Evolutionary conservation across 225 moss, liverwort and hornwort species (phyloP).

Genomic region (Asterella californica): DNA sequence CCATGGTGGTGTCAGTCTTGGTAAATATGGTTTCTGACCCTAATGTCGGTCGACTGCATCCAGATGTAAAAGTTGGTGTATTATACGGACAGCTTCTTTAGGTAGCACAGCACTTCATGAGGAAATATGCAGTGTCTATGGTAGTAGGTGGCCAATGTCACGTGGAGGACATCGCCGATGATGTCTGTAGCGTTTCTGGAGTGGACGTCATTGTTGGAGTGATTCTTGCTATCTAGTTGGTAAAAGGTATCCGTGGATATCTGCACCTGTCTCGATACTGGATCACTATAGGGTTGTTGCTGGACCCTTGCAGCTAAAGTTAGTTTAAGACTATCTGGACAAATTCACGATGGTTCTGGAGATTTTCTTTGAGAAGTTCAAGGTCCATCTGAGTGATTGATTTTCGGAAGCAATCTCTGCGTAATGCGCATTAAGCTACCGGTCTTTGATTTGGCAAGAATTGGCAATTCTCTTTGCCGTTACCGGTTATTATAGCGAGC

Average conservation of each 20-base stretch:
- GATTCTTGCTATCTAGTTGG: background rate
- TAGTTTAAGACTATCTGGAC: slow-evolving; percentile 3
- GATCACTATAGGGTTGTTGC: slow-evolving; percentile 3
- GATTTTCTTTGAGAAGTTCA: background rate
- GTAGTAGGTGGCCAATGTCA: background rate
- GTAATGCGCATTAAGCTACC: too few species aligned
- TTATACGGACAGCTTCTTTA: slow-evolving; percentile 13
- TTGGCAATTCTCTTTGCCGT: too few species aligned
- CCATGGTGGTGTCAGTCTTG: background rate
- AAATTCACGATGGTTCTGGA: background rate
- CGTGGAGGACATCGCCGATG: slow-evolving; percentile 2
- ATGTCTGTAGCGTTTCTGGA: background rate
- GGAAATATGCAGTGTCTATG: background rate
- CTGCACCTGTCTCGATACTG: background rate
- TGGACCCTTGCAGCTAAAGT: background rate
- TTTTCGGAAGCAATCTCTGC: background rate
- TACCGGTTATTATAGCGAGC: too few species aligned
- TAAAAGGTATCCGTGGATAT: slow-evolving; percentile 10
- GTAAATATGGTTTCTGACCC: slow-evolving; percentile 13
- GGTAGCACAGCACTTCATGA: slow-evolving; percentile 13
- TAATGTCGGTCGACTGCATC: slow-evolving; percentile 7
- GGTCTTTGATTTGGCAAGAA: too few species aligned
- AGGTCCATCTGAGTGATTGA: background rate
- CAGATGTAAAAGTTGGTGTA: slow-evolving; percentile 25
- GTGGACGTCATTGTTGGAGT: slow-evolving; percentile 14